Base-by-base conservation (phyloP, 2,329 filamentous ascomycete genomes). In the Clathrospora elynae region DNA sequence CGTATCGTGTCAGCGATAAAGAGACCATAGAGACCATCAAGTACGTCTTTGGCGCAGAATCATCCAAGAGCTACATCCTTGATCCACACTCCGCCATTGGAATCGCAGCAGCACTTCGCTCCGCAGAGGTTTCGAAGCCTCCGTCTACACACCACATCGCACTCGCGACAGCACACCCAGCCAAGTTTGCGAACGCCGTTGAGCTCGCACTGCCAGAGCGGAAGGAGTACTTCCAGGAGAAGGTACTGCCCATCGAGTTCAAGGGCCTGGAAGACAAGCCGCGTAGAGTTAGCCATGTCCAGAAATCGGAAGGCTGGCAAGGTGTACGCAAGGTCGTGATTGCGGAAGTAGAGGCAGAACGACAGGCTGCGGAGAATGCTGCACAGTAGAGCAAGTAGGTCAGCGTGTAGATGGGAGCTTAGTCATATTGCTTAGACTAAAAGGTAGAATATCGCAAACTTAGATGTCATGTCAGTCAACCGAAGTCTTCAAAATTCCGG, bases 71-170 rank as follows among this genome's bases (percentile, higher is more conserved):
- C 43, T 97, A 97, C 72, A 81, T 97, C 28, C 82, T 97, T 1
- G 93, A 99, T 67, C 93, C 93, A 1, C 93, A 99, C 74, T 85
- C 90, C 0, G 90, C 93, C 2, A 87, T 99, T 31, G 93, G 91
- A 42, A 80, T 96, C 25, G 79, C 86, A 12, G 91, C 89, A 1
- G 81, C 91, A 0, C 67, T 83, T 40, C 80, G 90, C 44, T 90
- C 88, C 2, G 78, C 88, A 22, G 54, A 65, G 35, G 77, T 82
- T 9, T 70, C 75, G 1, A 72, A 72, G 18, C 67, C 76, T 29
- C 69, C 75, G 2, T 67, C 71, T 2, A 74, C 75, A 11, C 73
- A 85, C 37, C 87, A 95, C 68, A 87, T 99, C 61, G 85, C 90
- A 1, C 82, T 99, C 2, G 88, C 91, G 1, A 99, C 93, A 2